Conservation (phyloP, 305 asterid genomes). For the Solanum hybrid region DNA sequence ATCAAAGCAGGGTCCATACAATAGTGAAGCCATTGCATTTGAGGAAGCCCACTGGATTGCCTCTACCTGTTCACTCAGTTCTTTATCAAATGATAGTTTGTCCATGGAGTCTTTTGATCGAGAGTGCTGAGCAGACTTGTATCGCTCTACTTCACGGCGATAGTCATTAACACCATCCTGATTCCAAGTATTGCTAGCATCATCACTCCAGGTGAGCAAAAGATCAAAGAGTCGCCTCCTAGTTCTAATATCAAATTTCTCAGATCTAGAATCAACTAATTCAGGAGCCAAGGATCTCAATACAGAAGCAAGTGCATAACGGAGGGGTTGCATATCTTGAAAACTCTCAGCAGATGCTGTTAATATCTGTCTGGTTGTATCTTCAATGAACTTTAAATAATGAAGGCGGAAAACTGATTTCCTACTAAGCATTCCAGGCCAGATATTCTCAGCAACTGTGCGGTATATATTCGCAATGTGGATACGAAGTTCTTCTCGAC, state of each 20-base stretch:
- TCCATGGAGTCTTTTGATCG: conserved; percentile 97
- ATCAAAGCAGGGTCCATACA: conserved; percentile 98
- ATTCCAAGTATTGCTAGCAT: conserved; percentile 76
- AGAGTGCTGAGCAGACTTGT: conserved; percentile 87
- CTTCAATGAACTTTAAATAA: conserved; percentile 88
- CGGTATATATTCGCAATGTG: conserved; percentile 86
- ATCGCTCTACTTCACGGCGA: conserved; percentile 98
- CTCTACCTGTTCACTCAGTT: conserved; percentile 91
- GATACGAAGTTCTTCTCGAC: conserved; percentile 94
- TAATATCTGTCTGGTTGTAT: conserved; percentile 65
- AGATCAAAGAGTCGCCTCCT: conserved; percentile 94
- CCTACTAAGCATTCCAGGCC: conserved; percentile 98
- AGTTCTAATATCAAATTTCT: conserved; percentile 84
- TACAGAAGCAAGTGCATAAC: conserved; percentile 92
- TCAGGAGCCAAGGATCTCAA: conserved; percentile 95
- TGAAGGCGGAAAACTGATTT: conserved; percentile 95
- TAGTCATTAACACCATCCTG: conserved; percentile 92
- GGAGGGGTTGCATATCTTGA: conserved; percentile 89
- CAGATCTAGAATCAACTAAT: conserved; percentile 92
- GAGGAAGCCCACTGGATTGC: conserved; percentile 98
- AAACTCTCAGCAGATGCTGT: conserved; percentile 74
- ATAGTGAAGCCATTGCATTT: conserved; percentile 96
- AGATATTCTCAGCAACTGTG: conserved; percentile 82
- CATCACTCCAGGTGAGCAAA: conserved; percentile 93
- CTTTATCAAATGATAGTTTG: conserved; percentile 90